Conservation (phyloP, 768 basidiomycete species). For the Ephemerocybe angulata region DNA sequence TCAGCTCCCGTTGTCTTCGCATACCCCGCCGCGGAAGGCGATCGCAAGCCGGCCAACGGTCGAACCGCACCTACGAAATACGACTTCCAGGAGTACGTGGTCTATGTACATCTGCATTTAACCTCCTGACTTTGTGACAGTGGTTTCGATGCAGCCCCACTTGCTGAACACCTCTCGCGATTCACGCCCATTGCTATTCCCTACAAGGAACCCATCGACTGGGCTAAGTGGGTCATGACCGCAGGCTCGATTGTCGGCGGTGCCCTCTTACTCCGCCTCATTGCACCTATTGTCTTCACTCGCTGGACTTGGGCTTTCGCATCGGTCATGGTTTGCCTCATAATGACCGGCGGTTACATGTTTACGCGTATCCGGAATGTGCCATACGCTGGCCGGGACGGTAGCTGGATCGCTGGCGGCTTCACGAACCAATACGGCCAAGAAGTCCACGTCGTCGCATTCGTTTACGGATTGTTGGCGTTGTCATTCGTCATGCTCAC, state of each 20-base stretch:
- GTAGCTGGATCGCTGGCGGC: constrained; percentile 82
- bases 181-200: constrained; percentile 81
- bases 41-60: constrained; percentile 48
- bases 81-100: constrained; percentile 69
- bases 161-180: constrained; percentile 70
- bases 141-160: constrained; percentile 74
- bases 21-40: constrained; percentile 71
- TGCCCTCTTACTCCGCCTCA: constrained; percentile 52
- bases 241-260: constrained; percentile 44
- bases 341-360: constrained; percentile 96
- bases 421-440: constrained; percentile 90
- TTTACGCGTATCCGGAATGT: constrained; percentile 86
- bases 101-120: background rate
- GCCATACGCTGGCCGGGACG: constrained; percentile 62
- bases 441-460: constrained; percentile 84
- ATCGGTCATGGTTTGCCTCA: constrained; percentile 57
- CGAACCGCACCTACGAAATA: constrained; percentile 54
- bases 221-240: constrained; percentile 51
- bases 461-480: constrained; percentile 80
- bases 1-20: constrained; percentile 84
- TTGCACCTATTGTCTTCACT: constrained; percentile 60
- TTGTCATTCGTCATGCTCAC: constrained; percentile 78
- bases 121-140: constrained; percentile 36
- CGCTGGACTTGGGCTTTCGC: constrained; percentile 75
- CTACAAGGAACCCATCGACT: constrained; percentile 76